Evolutionary conservation across 2,329 filamentous ascomycete species (phyloP), one percentile per base, ranked within the genome.

Genomic region (Aureobasidium leucospermi): DNA sequence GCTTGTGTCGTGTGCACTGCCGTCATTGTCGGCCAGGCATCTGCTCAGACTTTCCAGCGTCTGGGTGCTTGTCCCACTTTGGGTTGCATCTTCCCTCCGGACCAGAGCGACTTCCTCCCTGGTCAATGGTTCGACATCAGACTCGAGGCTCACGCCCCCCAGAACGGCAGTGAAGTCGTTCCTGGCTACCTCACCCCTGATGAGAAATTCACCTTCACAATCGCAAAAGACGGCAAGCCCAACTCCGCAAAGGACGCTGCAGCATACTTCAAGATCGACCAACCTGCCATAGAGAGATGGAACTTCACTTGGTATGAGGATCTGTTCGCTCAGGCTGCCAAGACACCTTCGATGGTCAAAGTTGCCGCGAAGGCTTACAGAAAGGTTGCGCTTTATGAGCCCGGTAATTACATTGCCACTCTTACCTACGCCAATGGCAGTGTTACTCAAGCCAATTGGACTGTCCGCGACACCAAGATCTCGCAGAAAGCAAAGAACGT

Each of bases 81-180:
- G 58, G 81, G 81, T 68, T 74, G 63, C 68, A 75, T 84, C 60
- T 79, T 83, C 59, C 81, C 81, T 51, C 82, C 82, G 19, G 81
- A 84, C 64, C 80, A 83, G 75, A 85, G 87, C 64, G 89, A 94
- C 68, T 94, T 94, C 75, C 81, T 95, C 1, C 85, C 89, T 5
- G 89, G 89, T 11, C 89, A 94, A 75, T 86, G 83, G 71, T 94
- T 94, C 68, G 90, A 94, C 70, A 85, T 95, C 63, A 86, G 89
- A 61, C 81, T 93, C 61, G 89, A 94, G 72, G 83, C 94, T 32
- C 89, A 93, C 70, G 88, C 88, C 9, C 89, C 89, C 6, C 79
- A 86, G 69, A 94, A 94, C 72, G 89, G 90, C 64, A 88, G 87
- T 39, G 88, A 94, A 73, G 85, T 85, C n/a, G 88, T 84, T 62